Evolutionary conservation across 768 basidiomycete species (phyloP), one percentile per base, ranked within the genome.

Genomic region (Serendipita indica): DNA sequence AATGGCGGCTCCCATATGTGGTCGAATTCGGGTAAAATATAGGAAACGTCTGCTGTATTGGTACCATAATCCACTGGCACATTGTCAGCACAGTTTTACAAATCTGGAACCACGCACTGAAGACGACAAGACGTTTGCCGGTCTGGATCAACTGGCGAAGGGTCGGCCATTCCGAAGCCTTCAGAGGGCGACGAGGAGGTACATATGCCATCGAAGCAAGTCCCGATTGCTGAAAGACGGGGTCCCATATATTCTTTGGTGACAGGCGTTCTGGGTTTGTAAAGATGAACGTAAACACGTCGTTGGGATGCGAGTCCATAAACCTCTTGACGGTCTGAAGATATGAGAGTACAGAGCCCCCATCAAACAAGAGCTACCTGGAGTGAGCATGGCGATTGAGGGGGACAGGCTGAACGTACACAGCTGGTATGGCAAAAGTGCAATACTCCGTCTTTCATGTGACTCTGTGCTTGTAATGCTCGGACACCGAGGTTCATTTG

Each of bases 391-490:
- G 39, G 57, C 35, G 28, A 61, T 3, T 7, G 3, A 56, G n/a
- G 22, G 46, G 2, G 35, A 41, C 28, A 7, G 34, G 28, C 13
- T 37, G 34, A 6, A 59, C 64, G 60, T 46, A 64, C 78, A 64
- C 64, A 80, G 22, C 75, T 78, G 1, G 81, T 80, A 66, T 85
- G 84, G 66, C 84, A 86, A 63, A 85, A 81, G 63, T 79, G 79
- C 5, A 85, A 69, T 2, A 71, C 73, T 3, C 72, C 74, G 57
- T 75, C 67, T 34, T 72, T 68, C 46, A 54, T 54, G 63, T 64
- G 46, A 61, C 49, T 67, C 66, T 84, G 79, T 5, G 80, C 78
- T 67, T 86, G 79, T 3, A 81, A 69, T n/a, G 80, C 66, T 0
- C 80, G 74, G n/a, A 77, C 75, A 12, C 49, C 49, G 20, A 54